Conservation (phyloP, 805 yeast genomes). For the Brettanomyces naardenensis region DNA sequence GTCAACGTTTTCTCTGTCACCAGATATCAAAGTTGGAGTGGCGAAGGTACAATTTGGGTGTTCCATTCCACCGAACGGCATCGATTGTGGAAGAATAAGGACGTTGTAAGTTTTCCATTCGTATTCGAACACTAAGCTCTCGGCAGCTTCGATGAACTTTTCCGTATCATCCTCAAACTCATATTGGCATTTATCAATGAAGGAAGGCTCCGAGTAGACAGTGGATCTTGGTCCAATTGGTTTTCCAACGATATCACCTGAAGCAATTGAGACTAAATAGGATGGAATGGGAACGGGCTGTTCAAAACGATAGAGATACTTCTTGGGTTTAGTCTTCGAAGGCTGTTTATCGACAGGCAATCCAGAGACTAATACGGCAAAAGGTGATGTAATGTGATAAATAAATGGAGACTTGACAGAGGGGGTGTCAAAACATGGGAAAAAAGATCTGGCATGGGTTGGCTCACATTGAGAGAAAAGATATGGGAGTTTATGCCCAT, state of each 20-base stretch:
- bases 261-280: slow-evolving; percentile 75
- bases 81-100: slow-evolving; percentile 65
- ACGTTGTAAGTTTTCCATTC: slow-evolving; percentile 84
- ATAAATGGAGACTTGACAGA: slow-evolving; percentile 62
- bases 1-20: slow-evolving; percentile 78
- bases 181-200: slow-evolving; percentile 59
- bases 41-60: slow-evolving; percentile 88
- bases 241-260: slow-evolving; percentile 66
- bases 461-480: slow-evolving; percentile 89
- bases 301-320: slow-evolving; percentile 37
- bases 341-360: slow-evolving; percentile 20
- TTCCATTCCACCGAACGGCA: slow-evolving; percentile 94
- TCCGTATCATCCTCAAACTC: slow-evolving; percentile 82
- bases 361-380: slow-evolving; percentile 73
- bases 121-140: slow-evolving; percentile 64
- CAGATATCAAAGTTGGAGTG: slow-evolving; percentile 80
- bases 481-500: slow-evolving; percentile 61
- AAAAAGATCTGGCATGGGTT: slow-evolving; percentile 79
- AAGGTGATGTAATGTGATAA: slow-evolving; percentile 52
- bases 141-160: slow-evolving; percentile 71
- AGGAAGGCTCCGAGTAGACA: slow-evolving; percentile 71
- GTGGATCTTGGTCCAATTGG: slow-evolving; percentile 80
- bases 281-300: slow-evolving; percentile 85
- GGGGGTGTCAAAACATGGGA: slow-evolving; percentile 91
- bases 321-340: slow-evolving; percentile 16